phyloP scores from a whole-genome alignment of 176 grass and related monocot genomes.

The Carex scoparia region DNA sequence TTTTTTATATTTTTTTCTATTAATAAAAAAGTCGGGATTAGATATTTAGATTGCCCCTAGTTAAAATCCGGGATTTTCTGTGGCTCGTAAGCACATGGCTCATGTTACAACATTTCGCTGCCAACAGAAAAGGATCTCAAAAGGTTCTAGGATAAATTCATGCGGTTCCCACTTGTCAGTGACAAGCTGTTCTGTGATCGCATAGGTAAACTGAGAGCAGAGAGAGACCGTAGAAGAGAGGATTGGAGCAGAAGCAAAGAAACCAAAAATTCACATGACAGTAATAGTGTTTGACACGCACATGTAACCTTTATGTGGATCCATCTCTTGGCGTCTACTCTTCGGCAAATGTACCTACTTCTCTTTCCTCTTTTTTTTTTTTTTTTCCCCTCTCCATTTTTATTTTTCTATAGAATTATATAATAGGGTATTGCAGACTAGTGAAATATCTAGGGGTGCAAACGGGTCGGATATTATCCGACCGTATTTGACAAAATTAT shows the following conservation, averaged over 20 bases:
- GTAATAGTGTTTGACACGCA: slow-evolving; percentile 20
- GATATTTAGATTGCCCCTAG: neutral
- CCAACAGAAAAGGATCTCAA: neutral
- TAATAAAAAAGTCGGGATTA: too few species aligned
- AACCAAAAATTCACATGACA: slow-evolving; percentile 17
- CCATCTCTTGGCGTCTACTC: slow-evolving; percentile 8
- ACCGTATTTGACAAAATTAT: too few species aligned
- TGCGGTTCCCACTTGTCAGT: neutral
- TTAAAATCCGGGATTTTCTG: neutral
- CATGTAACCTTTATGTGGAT: slow-evolving; percentile 7
- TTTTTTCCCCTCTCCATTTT: neutral
- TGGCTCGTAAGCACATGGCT: neutral
- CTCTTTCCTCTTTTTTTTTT: too few species aligned
- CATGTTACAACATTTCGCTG: neutral
- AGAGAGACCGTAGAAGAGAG: neutral
- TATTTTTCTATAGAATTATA: neutral
- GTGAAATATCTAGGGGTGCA: neutral
- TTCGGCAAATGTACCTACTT: neutral
- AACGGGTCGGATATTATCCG: too few species aligned
- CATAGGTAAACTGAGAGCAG: neutral
- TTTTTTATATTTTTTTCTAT: too few species aligned
- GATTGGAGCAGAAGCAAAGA: slow-evolving; percentile 22
- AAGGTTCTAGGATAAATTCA: neutral
- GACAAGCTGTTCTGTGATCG: neutral
- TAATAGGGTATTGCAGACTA: neutral